Base-by-base conservation (phyloP, 1,284 basidiomycete species). In the Trichosporon sp. region DNA sequence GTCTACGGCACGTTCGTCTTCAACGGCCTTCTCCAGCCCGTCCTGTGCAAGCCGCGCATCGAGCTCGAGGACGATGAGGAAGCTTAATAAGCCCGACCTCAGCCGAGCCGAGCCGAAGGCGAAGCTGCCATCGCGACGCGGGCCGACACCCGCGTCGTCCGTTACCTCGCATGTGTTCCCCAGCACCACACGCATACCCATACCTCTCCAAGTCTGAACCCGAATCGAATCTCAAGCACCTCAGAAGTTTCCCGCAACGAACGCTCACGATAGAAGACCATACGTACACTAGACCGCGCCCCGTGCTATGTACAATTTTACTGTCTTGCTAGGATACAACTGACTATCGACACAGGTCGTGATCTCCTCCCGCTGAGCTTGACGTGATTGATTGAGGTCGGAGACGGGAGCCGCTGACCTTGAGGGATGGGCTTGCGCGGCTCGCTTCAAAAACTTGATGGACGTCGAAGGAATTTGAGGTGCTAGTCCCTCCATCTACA, bases 11-110 rank as follows among this genome's bases (percentile, higher is more conserved):
- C 83, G 9, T 83, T 84, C 60, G 76, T 92, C 87, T 80, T 92
- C 90, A 71, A 95, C 86, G 78, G 82, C 29, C 80, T 93, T 87
- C 71, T 94, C 88, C 64, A 90, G 83, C 72, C 90, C 86, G 77
- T 92, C 88, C 73, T 91, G 65, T 82, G 78, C 73, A 70, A 72
- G 4, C 81, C 80, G 11, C 65, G 68, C 47, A 68, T 80, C 6
- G 73, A 76, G 11, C 73, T 82, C 7, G 75, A 77, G 29, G 81
- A 83, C 34, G 70, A 71, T 15, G 66, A 68, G 60, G 51, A 47
- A 11, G 31, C 62, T 13, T 64, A 32, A 64, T n/a, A n/a, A n/a
- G n/a, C n/a, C n/a, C n/a, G n/a, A n/a, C n/a, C n/a, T n/a, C n/a
- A n/a, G 23, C 38, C 25, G 6, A 3, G 38, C 18, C 38, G 38